Base-by-base conservation (phyloP, 75 land plant species). In the Pinus albicaulis region DNA sequence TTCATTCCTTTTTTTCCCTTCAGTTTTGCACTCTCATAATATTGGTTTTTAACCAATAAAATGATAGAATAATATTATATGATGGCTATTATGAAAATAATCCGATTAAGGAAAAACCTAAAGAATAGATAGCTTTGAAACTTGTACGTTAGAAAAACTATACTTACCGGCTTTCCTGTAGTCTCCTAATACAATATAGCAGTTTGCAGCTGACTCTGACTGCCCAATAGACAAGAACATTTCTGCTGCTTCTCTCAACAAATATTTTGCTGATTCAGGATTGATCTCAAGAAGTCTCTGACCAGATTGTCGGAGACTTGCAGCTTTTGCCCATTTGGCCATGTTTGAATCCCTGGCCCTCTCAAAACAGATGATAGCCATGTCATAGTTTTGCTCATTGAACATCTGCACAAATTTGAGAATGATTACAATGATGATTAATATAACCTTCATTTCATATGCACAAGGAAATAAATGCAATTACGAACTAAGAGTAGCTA, bases 281-380 rank as follows among this genome's bases (percentile, higher is more conserved):
- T 87, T 84, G 24, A 74, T 69, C 28, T 7, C 59, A 56, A 77
- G 77, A 41, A 76, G 57, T 19, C 52, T 76, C 11, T 84, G 82
- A 61, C 83, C 89, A 77, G 48, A 36, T n/a, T 82, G 85, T 48
- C 62, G 76, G 55, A 86, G 83, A 22, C 81, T 75, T 65, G 85
- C 77, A 74, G 95, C 95, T 62, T 79, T 82, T 16, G 92, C 82
- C 80, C 68, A 64, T 58, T 81, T 79, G 20, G 81, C 82, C 74
- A 79, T 61, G 34, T 71, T 80, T 5, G 6, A 10, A 62, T 92
- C 95, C 17, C 84, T 80, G 36, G 95, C 92, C 70, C 84, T 80
- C 73, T 90, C 92, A 75, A 88, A 92, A 81, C 92, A 92, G 80
- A 89, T 55, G 6, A 85, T 78, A 6, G 89, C 94, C 87, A 83